Conservation (phyloP, 495 filamentous ascomycete genomes). For the Aspergillus haitiensis region DNA sequence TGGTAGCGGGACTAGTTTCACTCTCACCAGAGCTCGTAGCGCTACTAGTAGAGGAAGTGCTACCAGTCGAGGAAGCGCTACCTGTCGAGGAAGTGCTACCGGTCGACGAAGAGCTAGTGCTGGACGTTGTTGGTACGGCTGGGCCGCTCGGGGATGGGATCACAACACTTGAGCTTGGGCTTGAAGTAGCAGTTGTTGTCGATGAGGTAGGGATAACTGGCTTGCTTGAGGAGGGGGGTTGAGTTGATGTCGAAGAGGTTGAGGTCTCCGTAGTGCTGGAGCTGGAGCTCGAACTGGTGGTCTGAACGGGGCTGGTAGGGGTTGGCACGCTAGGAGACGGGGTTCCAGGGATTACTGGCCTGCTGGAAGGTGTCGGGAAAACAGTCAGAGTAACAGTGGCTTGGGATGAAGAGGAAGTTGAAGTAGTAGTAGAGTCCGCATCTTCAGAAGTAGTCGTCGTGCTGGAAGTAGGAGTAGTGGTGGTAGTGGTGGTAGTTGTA, state of each 20-base stretch:
- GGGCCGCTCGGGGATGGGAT: neutral
- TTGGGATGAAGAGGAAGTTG: neutral
- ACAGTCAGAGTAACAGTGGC: conserved; percentile 13
- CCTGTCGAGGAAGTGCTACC: neutral
- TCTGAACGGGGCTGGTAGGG: neutral
- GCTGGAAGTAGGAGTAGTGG: neutral
- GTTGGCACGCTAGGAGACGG: neutral
- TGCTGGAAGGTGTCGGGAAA: conserved; percentile 11
- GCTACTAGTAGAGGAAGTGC: conserved; percentile 4
- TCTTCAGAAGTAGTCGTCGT: neutral
- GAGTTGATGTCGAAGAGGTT: neutral
- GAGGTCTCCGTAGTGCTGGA: neutral
- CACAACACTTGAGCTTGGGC: neutral
- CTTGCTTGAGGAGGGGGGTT: neutral
- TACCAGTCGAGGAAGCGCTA: neutral
- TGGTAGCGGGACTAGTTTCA: conserved; percentile 3
- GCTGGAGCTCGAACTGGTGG: neutral
- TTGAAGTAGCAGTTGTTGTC: neutral
- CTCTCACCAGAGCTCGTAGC: conserved; percentile 7
- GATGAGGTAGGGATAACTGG: conserved; percentile 7
- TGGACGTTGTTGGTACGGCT: conserved; percentile 2
- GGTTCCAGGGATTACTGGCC: neutral
- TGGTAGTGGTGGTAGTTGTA: neutral
- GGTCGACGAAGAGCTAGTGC: neutral
- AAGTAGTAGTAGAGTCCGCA: neutral